Conservation (phyloP, 139 green algal species). For the Monoraphidium neglectum region DNA sequence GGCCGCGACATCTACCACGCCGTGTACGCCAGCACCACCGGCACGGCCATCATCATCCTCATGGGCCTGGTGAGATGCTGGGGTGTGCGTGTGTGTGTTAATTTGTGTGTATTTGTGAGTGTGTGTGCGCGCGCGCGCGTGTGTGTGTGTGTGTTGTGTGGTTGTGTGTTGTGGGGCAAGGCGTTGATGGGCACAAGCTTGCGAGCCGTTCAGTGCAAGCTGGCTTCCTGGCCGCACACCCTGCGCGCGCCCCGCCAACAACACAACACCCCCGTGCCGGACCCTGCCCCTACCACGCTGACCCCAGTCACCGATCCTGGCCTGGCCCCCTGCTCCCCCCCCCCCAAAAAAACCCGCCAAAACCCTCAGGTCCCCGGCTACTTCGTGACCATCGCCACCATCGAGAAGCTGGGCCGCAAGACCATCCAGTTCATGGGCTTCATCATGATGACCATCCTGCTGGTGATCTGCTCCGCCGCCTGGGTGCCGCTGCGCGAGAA, state of each 20-base stretch:
- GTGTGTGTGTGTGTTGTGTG: too few relatives aligned
- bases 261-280: background rate
- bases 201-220: background rate
- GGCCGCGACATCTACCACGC: constrained; percentile 38
- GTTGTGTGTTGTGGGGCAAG: too few relatives aligned
- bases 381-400: constrained; percentile 25
- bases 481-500: constrained; percentile 12
- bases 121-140: too few relatives aligned
- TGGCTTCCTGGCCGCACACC: background rate
- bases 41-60: constrained; percentile 26
- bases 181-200: background rate
- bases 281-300: background rate
- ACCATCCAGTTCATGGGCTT: constrained; percentile 54
- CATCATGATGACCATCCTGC: constrained; percentile 54
- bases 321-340: background rate
- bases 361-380: constrained; percentile 8
- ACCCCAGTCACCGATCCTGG: background rate
- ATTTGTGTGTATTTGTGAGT: too few relatives aligned
- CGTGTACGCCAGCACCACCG: constrained; percentile 9
- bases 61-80: constrained; percentile 7
- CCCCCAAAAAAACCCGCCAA: background rate
- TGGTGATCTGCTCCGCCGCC: constrained; percentile 34
- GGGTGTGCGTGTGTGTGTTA: background rate
- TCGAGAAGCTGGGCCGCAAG: constrained; percentile 44
- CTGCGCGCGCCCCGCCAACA: background rate